These are phyloP conservation scores for Dactylellina parvicollis DNA, from an alignment of 2,329 filamentous ascomycete species.

Conservation along the genomic window DNA sequence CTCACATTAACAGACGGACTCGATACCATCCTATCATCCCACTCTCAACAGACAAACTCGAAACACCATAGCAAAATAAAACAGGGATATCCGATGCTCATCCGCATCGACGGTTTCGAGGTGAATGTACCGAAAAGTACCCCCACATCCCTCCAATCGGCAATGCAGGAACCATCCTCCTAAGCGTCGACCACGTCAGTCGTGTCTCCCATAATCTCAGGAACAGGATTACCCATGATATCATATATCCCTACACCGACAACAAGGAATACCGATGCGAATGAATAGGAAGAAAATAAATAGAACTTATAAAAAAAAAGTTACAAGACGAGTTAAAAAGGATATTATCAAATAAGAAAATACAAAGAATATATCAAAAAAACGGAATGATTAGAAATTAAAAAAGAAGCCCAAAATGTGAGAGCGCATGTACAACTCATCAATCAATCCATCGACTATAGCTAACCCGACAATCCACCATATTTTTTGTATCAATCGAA, in stretches of 20 bases:
- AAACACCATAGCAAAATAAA: neutral
- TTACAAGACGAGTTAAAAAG: constrained; percentile 16
- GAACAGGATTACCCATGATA: constrained; percentile 5
- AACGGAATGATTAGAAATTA: neutral
- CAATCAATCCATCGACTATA: constrained; percentile 1
- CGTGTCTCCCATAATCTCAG: neutral
- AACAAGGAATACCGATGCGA: neutral
- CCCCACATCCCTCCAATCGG: neutral
- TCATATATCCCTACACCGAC: neutral
- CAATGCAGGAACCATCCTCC: neutral
- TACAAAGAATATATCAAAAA: constrained; percentile 1
- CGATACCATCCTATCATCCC: neutral
- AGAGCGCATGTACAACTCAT: constrained; percentile 1
- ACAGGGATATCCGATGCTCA: neutral
- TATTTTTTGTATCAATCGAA: neutral
- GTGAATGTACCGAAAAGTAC: neutral
- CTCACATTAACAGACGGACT: neutral
- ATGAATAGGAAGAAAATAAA: neutral
- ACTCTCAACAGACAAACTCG: neutral
- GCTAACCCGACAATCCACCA: too few species aligned
- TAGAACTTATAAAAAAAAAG: constrained; percentile 6
- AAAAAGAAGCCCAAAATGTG: neutral
- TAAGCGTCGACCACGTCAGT: neutral
- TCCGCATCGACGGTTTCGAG: too few species aligned
- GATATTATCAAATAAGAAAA: constrained; percentile 2